Percentiles rank a stretch among this genome's conserved stretches.
phyloP scores from a whole-genome alignment of 192 early-diverging fungal species.

The Entomortierella lignicola region DNA sequence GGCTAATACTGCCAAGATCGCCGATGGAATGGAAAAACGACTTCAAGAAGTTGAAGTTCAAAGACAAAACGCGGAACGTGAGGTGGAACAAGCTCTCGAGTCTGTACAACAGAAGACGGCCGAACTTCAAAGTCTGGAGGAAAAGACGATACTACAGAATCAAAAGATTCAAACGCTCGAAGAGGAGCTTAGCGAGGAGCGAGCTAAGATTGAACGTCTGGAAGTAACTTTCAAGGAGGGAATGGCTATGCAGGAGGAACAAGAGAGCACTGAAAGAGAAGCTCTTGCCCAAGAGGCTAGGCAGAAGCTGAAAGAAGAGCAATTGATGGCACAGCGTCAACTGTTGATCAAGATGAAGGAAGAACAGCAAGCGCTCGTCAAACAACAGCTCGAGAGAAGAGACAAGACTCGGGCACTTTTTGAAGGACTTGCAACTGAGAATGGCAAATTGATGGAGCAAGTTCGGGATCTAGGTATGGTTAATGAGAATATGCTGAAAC shows the following conservation, averaged over 20 bases:
- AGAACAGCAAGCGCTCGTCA: constrained; percentile 28
- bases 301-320: constrained; percentile 41
- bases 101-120: constrained; percentile 36
- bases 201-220: constrained; percentile 22
- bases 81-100: constrained; percentile 37
- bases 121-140: constrained; percentile 25
- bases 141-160: constrained; percentile 16
- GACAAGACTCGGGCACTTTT: constrained; percentile 43
- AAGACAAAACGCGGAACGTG: constrained; percentile 31
- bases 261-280: constrained; percentile 25
- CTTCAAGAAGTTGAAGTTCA: constrained; percentile 43
- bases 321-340: constrained; percentile 32
- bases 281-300: constrained; percentile 17
- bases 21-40: constrained; percentile 44
- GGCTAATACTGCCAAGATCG: constrained; percentile 36
- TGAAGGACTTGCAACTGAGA: constrained; percentile 48
- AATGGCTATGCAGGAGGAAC: constrained; percentile 27
- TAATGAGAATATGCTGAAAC: constrained; percentile 52
- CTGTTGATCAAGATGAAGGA: constrained; percentile 45
- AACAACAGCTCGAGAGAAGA: constrained; percentile 27
- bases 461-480: constrained; percentile 44
- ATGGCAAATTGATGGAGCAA: constrained; percentile 53
- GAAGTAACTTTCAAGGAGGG: constrained; percentile 18
- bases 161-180: constrained; percentile 25
- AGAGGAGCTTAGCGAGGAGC: constrained; percentile 32